A percentile compares a stretch with the other conserved stretches of the same genome.
These are phyloP conservation scores for Lipomyces lipofer DNA, from an alignment of 805 yeast genomes.

Conservation along the genomic window DNA sequence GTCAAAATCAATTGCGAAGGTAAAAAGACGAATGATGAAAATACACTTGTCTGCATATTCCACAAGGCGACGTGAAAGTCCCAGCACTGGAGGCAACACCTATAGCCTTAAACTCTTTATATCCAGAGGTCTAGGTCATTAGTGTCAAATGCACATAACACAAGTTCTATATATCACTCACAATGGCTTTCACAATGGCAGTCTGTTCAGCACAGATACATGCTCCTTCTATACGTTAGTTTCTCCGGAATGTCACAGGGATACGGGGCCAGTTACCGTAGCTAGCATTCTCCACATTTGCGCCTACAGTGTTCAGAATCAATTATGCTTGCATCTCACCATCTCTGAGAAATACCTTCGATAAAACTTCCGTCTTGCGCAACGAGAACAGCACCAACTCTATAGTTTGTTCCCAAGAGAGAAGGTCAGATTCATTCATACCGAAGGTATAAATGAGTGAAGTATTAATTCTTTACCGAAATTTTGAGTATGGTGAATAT, in stretches of 20 bases:
- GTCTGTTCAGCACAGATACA: constrained; percentile 76
- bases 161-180: constrained; percentile 38
- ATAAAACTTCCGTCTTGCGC: constrained; percentile 51
- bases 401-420: background rate
- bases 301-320: constrained; percentile 52
- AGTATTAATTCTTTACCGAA: constrained; percentile 37
- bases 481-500: constrained; percentile 73
- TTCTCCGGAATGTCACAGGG: too few relatives aligned
- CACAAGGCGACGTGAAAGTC: constrained; percentile 79
- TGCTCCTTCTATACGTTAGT: too few relatives aligned
- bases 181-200: constrained; percentile 59
- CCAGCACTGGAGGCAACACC: constrained; percentile 66
- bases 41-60: constrained; percentile 89
- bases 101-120: constrained; percentile 52
- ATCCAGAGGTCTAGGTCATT: constrained; percentile 34
- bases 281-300: constrained; percentile 91
- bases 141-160: background rate
- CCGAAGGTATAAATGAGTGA: background rate
- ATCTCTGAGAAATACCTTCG: constrained; percentile 47
- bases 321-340: background rate
- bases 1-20: constrained; percentile 16
- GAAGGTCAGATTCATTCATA: background rate
- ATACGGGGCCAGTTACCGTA: too few relatives aligned
- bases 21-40: constrained; percentile 31
- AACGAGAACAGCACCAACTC: constrained; percentile 80